Evolutionary conservation across 2,329 filamentous ascomycete genomes (phyloP).

Genomic region (Xylariaceae sp.): DNA sequence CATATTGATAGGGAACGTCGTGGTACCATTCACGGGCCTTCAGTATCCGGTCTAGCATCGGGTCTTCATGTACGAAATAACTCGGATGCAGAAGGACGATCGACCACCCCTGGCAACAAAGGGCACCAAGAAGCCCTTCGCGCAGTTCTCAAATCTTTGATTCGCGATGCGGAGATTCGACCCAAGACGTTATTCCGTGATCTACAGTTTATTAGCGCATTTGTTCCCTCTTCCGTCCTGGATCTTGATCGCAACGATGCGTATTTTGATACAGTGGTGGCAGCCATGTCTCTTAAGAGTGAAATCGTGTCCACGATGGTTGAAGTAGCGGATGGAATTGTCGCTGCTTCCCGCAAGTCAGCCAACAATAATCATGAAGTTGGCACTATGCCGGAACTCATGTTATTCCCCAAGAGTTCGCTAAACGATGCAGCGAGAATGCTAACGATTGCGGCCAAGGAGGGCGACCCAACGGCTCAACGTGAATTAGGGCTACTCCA

Average conservation of each 20-base stretch:
- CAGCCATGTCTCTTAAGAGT: slow-evolving; percentile 80
- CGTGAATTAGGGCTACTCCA: slow-evolving; percentile 92
- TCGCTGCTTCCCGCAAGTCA: slow-evolving; percentile 56
- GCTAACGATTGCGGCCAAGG: slow-evolving; percentile 89
- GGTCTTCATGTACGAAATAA: slow-evolving; percentile 31
- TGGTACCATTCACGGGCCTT: slow-evolving; percentile 44
- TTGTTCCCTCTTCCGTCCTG: slow-evolving; percentile 55
- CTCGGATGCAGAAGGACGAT: slow-evolving; percentile 45
- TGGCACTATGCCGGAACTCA: slow-evolving; percentile 31
- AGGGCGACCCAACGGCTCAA: slow-evolving; percentile 82
- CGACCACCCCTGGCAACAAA: slow-evolving; percentile 48
- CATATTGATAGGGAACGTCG: slow-evolving; percentile 65
- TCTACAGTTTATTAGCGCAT: slow-evolving; percentile 66
- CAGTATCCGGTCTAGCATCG: slow-evolving; percentile 33
- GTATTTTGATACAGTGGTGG: slow-evolving; percentile 85
- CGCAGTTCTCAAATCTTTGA: slow-evolving; percentile 60
- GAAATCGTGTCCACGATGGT: slow-evolving; percentile 82
- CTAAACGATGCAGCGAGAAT: slow-evolving; percentile 80
- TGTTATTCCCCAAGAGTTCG: slow-evolving; percentile 48
- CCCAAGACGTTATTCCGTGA: slow-evolving; percentile 78
- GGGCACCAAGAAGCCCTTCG: slow-evolving; percentile 51
- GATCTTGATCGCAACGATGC: slow-evolving; percentile 66
- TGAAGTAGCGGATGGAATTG: slow-evolving; percentile 65
- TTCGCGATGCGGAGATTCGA: slow-evolving; percentile 62
- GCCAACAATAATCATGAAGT: slow-evolving; percentile 24